Conservation (phyloP, 441 rosid genomes). For the Populus hybrid region DNA sequence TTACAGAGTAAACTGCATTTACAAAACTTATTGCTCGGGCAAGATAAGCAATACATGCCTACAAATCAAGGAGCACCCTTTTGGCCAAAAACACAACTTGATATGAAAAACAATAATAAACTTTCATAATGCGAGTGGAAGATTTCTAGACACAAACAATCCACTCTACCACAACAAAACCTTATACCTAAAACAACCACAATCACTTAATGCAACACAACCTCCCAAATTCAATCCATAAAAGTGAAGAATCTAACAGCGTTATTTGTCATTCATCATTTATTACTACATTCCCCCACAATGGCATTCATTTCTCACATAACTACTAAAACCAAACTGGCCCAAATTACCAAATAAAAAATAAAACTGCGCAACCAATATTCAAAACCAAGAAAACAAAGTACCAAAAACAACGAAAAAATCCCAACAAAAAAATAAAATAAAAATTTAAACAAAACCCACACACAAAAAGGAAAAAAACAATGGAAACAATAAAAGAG, state of each 20-base stretch:
- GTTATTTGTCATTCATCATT: not conserved
- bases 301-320: not conserved
- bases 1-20: not conserved
- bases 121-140: too few relatives aligned
- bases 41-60: too few relatives aligned
- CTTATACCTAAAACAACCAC: not conserved
- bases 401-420: too few relatives aligned
- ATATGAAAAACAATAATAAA: too few relatives aligned
- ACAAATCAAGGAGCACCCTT: too few relatives aligned
- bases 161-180: not conserved
- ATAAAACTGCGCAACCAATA: too few relatives aligned
- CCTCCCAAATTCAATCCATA: not conserved
- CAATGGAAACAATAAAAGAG: too few relatives aligned
- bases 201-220: not conserved
- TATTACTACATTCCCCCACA: not conserved
- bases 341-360: not conserved
- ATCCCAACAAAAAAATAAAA: too few relatives aligned
- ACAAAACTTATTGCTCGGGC: not conserved
- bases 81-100: too few relatives aligned
- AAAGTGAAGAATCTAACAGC: not conserved
- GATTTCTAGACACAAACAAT: too few relatives aligned
- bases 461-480: not conserved
- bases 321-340: not conserved
- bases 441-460: not conserved
- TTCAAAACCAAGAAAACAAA: too few relatives aligned